Percentiles rank a stretch among this genome's conserved stretches.
phyloP scores from a whole-genome alignment of 345 rosid species.

The Brassica juncea region DNA sequence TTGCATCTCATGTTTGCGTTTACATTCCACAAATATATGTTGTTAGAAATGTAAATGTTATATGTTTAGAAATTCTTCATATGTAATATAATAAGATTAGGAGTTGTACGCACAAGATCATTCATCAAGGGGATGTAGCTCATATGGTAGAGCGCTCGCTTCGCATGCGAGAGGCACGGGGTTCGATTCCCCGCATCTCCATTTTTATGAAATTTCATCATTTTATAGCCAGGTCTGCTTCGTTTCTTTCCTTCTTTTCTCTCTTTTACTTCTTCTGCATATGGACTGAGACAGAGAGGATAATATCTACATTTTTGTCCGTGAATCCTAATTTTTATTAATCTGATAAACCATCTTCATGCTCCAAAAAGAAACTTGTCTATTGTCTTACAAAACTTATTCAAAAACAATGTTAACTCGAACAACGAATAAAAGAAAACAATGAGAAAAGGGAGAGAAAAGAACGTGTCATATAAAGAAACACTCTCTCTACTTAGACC shows the following conservation, averaged over 20 bases:
- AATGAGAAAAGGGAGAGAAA: neutral
- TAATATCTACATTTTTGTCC: neutral
- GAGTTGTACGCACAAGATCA: too few relatives aligned
- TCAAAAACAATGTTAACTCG: constrained; percentile 2
- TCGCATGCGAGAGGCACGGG: constrained; percentile 99
- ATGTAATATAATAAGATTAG: too few relatives aligned
- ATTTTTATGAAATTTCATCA: too few relatives aligned
- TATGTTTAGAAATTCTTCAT: too few relatives aligned
- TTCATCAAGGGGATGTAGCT: constrained; percentile 30
- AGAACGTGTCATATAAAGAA: constrained; percentile 2
- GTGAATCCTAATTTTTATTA: neutral
- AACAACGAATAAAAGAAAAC: neutral
- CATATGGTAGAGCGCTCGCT: constrained; percentile 90
- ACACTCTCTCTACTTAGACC: constrained; percentile 65
- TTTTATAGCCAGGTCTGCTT: too few relatives aligned
- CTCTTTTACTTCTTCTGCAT: too few relatives aligned
- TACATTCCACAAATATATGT: too few relatives aligned
- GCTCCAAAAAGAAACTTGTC: neutral
- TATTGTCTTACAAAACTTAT: constrained; percentile 26
- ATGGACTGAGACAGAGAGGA: neutral
- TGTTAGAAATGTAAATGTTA: too few relatives aligned
- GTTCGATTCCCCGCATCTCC: constrained; percentile 99
- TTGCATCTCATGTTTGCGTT: too few relatives aligned
- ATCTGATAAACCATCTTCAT: neutral
- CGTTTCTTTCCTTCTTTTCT: too few relatives aligned